These are phyloP conservation scores for Fusarium penzigii DNA, from an alignment of 2,329 filamentous ascomycete genomes.

Conservation along the genomic window DNA sequence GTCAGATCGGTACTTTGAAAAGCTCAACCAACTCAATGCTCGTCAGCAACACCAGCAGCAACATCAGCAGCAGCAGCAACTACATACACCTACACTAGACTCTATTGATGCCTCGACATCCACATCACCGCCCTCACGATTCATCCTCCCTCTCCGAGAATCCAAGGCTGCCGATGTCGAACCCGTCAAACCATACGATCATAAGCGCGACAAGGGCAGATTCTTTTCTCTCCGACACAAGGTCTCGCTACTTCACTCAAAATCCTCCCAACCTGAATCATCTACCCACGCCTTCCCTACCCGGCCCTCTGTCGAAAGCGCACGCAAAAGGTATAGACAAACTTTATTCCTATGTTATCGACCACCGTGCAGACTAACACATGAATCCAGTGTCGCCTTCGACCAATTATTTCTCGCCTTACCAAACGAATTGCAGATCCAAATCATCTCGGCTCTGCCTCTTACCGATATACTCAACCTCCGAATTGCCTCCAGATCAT, in stretches of 20 bases:
- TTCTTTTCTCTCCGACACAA: constrained; percentile 45
- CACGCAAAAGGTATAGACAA: constrained; percentile 36
- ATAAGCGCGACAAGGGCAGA: constrained; percentile 44
- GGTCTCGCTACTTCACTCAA: constrained; percentile 37
- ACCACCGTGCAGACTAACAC: constrained; percentile 2
- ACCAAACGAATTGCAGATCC: constrained; percentile 63
- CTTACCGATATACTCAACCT: constrained; percentile 62
- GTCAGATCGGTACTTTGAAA: constrained; percentile 64
- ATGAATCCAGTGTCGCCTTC: constrained; percentile 38
- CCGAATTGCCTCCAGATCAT: constrained; percentile 58
- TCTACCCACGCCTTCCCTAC: constrained; percentile 8
- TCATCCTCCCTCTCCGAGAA: constrained; percentile 53
- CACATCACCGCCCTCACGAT: constrained; percentile 39
- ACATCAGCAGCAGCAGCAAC: constrained; percentile 36
- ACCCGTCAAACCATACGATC: constrained; percentile 30
- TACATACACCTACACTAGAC: constrained; percentile 13
- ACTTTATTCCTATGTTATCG: background rate
- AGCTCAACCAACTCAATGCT: constrained; percentile 57
- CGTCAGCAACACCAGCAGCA: constrained; percentile 46
- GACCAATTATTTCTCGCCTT: constrained; percentile 59
- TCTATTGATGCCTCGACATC: constrained; percentile 26
- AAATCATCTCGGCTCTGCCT: constrained; percentile 61
- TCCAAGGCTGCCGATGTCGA: constrained; percentile 37
- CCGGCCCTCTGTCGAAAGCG: constrained; percentile 29
- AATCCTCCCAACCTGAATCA: constrained; percentile 28